Evolutionary conservation across 2,329 filamentous ascomycete genomes (phyloP).

Genomic region (Ascochyta rabiei): DNA sequence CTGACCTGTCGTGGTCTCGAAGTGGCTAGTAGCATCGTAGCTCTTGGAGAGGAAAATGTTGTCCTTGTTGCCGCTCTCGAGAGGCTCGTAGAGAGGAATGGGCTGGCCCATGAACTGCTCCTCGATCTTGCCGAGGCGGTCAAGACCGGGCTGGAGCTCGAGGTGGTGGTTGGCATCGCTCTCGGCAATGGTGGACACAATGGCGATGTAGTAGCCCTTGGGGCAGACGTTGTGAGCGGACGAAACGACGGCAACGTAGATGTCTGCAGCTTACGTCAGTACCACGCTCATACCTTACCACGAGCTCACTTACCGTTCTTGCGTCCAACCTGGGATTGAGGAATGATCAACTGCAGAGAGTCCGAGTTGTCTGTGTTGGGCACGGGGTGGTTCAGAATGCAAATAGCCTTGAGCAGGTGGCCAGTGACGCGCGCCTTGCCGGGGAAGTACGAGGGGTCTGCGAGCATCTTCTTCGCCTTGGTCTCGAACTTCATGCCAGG

Average conservation of each 20-base stretch:
- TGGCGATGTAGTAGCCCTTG: conserved; percentile 98
- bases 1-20: conserved; percentile 80
- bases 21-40: conserved; percentile 97
- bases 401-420: conserved; percentile 94
- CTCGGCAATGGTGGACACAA: conserved; percentile 97
- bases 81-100: conserved; percentile 91
- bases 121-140: conserved; percentile 90
- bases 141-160: conserved; percentile 89
- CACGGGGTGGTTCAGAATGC: conserved; percentile 94
- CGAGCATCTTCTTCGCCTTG: conserved; percentile 93
- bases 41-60: conserved; percentile 98
- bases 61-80: conserved; percentile 81
- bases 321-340: conserved; percentile 93
- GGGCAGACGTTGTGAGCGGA: conserved; percentile 97
- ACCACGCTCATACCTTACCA: neutral
- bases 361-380: conserved; percentile 87
- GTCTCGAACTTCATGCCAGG: conserved; percentile 90
- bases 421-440: conserved; percentile 85
- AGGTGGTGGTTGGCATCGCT: conserved; percentile 90
- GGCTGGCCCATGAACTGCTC: conserved; percentile 96
- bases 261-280: conserved; percentile 63
- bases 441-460: conserved; percentile 96
- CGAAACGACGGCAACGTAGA: conserved; percentile 96
- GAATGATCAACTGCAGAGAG: conserved; percentile 94
- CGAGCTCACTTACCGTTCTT: conserved; percentile 77